Evolutionary conservation across 495 filamentous ascomycete genomes (phyloP), one percentile per base, ranked within the genome.

Genomic region (Apodospora peruviana): DNA sequence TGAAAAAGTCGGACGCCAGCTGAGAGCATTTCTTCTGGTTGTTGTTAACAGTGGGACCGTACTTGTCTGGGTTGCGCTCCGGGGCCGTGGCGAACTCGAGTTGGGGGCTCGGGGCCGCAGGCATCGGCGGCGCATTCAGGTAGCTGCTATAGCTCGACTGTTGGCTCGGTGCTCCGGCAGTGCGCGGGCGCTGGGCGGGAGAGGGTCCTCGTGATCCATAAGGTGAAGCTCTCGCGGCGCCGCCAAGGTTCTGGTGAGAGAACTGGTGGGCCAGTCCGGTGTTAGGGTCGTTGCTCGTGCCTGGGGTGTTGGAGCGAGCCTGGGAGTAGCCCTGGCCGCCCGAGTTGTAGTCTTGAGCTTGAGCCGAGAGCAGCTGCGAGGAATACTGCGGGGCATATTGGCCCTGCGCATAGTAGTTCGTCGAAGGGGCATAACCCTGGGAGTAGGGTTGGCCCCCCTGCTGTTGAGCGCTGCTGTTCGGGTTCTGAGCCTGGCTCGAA

Each of bases 221-320:
- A 43, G 87, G 79, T 48, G 84, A 82, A 2, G 69, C 71, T 54
- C 88, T 79, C 45, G 72, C 74, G 40, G 77, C 79, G 41, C 81
- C 76, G 43, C 86, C 87, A 7, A 97, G 80, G 64, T 97, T 95
- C 75, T 99, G 93, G 67, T 97, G 90, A 29, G 91, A 93, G 64
- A 99, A 91, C 64, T 99, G 93, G 60, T 95, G 88, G 54, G 88
- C 89, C 40, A 99, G 76, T 19, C 90, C 91, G 53, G 90, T 87
- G 73, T 77, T 87, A 74, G 72, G 82, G 77, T 76, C 86, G 72
- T 75, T 85, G 51, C 57, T 66, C 66, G 61, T 82, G 67, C 67
- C 75, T 50, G 72, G 69, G 18, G 64, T 75, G 62, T 64, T 75
- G 53, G 67, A 79, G 51, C 80, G 74, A 27, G 76, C 72, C 65